Percentiles rank a stretch among this genome's conserved stretches.
Evolutionary conservation across 2,329 filamentous ascomycete species (phyloP).

Genomic region (Arthrobotrys entomopaga): DNA sequence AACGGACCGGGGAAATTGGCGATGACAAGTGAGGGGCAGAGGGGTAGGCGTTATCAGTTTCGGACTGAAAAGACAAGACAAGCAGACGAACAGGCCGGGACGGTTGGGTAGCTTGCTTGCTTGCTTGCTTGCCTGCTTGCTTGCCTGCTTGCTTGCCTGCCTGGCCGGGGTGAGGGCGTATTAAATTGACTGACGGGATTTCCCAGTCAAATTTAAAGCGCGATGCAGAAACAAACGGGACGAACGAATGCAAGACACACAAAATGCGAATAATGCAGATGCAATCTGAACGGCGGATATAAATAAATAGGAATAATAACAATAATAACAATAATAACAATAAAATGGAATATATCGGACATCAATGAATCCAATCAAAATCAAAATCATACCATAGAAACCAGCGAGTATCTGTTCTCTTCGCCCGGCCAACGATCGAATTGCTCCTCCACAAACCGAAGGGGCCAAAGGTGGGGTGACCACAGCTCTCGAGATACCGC

Average conservation of each 20-base stretch:
- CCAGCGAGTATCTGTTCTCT: too few relatives aligned
- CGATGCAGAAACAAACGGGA: conserved; percentile 17
- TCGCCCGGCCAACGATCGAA: too few relatives aligned
- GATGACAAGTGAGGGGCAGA: conserved; percentile 14
- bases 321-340: too few relatives aligned
- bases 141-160: too few relatives aligned
- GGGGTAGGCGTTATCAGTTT: conserved; percentile 12
- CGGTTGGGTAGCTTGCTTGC: too few relatives aligned
- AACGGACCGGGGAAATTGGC: conserved; percentile 1
- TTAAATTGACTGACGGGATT: neutral
- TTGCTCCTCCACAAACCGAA: conserved; percentile 14
- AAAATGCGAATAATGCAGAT: conserved; percentile 6
- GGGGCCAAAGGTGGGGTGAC: conserved; percentile 27
- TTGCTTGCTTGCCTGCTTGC: too few relatives aligned
- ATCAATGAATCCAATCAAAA: too few relatives aligned
- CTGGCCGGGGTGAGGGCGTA: too few relatives aligned
- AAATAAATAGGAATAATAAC: too few relatives aligned
- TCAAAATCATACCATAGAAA: too few relatives aligned
- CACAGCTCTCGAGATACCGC: neutral
- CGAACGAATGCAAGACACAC: neutral
- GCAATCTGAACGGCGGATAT: too few relatives aligned
- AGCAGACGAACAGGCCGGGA: neutral
- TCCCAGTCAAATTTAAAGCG: neutral
- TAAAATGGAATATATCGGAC: too few relatives aligned
- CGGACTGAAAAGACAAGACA: conserved; percentile 9